Base-by-base conservation (phyloP, 345 rosid genomes). In the Ceriops zippeliana region DNA sequence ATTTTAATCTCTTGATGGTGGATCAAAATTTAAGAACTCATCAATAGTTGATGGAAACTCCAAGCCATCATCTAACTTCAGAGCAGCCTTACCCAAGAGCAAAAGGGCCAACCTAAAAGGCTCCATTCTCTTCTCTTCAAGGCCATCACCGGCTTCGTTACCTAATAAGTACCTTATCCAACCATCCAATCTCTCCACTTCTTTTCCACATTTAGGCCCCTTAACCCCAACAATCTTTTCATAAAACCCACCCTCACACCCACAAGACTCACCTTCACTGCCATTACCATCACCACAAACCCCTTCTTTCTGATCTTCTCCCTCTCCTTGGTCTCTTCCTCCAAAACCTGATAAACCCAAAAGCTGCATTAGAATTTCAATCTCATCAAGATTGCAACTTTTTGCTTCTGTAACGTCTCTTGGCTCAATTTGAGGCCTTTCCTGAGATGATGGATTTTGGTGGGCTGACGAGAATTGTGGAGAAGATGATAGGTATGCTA, bases 41-140 rank as follows among this genome's bases (percentile, higher is more conserved):
- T 68, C 77, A 9, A 86, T 71, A 26, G 79, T 68, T 5, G 76
- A 76, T 59, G 90, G 86, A 68, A 86, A 86, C 79, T 83, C 84
- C 62, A 83, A 64, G 52, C 65, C 76, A 15, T 51, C 56, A 38
- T 65, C 72, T 20, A 46, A 58, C 1, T 51, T 71, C 47, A 64
- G 64, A 62, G 82, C 79, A 70, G 86, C 84, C 70, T 77, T 80
- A 32, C 84, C 86, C 78, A 86, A 30, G 31, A 83, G 81, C 83
- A 82, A 73, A 76, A 76, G 77, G 52, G 83, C 82, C 73, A 86
- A 16, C 74, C 85, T 77, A 70, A 81, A 75, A 27, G 84, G 84
- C 79, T 86, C 82, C 52, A 15, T 65, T 47, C 64, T 65, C 62
- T 74, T 77, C 21, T 74, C 73, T 52, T 52, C 38, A 47, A 11